These are phyloP conservation scores for Syncephalastrum monosporum DNA, from an alignment of 371 early-diverging fungal species.

Conservation along the genomic window DNA sequence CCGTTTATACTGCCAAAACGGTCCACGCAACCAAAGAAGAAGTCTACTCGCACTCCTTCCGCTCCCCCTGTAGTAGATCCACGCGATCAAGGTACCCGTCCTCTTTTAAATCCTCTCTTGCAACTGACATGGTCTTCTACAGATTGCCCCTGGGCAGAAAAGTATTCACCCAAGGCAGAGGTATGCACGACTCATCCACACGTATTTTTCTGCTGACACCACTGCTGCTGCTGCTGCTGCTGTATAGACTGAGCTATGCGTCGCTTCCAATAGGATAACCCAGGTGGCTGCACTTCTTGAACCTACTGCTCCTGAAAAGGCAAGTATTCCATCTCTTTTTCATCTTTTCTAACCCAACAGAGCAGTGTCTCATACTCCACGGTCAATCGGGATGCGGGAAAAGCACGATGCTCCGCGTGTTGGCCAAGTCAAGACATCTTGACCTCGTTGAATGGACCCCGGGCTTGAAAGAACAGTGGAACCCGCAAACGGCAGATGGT, in stretches of 20 bases:
- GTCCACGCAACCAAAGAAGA: too few relatives aligned
- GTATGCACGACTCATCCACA: constrained; percentile 8
- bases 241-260: too few relatives aligned
- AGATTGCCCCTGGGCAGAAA: constrained; percentile 31
- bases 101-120: too few relatives aligned
- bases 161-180: constrained; percentile 23
- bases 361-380: constrained; percentile 26
- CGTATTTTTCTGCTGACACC: too few relatives aligned
- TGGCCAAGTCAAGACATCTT: constrained; percentile 17
- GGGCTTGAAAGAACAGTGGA: background rate
- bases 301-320: too few relatives aligned
- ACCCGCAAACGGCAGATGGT: constrained; percentile 1
- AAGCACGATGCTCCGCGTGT: constrained; percentile 31
- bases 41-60: too few relatives aligned
- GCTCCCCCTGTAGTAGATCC: too few relatives aligned
- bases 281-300: too few relatives aligned
- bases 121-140: background rate
- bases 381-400: constrained; percentile 44
- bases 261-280: too few relatives aligned
- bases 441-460: constrained; percentile 33
- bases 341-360: background rate
- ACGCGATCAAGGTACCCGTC: too few relatives aligned
- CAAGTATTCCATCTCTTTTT: background rate
- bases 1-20: too few relatives aligned
- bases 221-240: too few relatives aligned